phyloP scores from a whole-genome alignment of 345 rosid genomes.

The Euphorbia lathyris region DNA sequence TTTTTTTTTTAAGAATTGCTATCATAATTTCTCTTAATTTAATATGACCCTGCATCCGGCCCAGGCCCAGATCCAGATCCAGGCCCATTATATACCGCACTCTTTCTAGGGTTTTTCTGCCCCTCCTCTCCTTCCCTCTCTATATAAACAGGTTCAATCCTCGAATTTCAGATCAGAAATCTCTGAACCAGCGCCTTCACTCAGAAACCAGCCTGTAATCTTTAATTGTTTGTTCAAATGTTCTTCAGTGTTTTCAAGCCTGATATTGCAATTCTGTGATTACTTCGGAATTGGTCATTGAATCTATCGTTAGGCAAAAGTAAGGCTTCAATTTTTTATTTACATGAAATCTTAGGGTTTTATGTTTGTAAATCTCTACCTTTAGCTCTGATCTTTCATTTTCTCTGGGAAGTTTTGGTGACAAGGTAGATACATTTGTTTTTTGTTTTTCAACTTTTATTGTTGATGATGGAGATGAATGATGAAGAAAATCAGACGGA shows the following conservation, averaged over 20 bases:
- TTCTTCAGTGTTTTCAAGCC: slow-evolving; percentile 23
- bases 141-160: background rate
- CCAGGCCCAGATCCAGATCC: too few relatives aligned
- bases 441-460: background rate
- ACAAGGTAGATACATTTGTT: slow-evolving; percentile 43
- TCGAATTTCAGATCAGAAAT: too few relatives aligned
- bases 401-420: slow-evolving; percentile 33
- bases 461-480: slow-evolving; percentile 10
- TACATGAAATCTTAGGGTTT: slow-evolving; percentile 15
- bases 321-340: slow-evolving; percentile 2
- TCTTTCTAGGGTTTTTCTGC: background rate
- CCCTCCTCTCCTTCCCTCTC: background rate
- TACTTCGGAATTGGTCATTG: slow-evolving; percentile 17
- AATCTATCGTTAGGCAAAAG: slow-evolving; percentile 57
- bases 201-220: too few relatives aligned
- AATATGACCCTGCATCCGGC: too few relatives aligned
- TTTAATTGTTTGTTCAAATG: too few relatives aligned
- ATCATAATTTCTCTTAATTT: too few relatives aligned
- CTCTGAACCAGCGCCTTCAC: too few relatives aligned
- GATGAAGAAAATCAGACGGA: slow-evolving; percentile 61
- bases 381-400: slow-evolving; percentile 41
- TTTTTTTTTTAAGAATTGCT: too few relatives aligned
- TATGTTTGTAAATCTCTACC: slow-evolving; percentile 23
- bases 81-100: too few relatives aligned
- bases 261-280: slow-evolving; percentile 48